These are phyloP conservation scores for Trichoderma aggressivum DNA, from an alignment of 2,329 filamentous ascomycete species.

Conservation along the genomic window DNA sequence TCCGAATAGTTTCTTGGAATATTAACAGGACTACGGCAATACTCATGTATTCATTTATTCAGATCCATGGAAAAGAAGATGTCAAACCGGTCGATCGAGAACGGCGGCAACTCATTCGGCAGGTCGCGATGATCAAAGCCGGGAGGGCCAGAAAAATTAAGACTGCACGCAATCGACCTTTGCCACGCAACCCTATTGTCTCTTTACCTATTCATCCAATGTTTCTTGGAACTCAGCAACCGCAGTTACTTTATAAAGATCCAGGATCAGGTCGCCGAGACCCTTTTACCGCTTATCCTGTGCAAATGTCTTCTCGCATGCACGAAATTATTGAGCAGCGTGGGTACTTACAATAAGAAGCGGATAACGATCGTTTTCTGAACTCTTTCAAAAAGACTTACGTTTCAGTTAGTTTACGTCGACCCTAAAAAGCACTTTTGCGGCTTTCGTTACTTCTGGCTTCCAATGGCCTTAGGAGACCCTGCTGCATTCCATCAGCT, in stretches of 20 bases:
- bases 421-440: neutral
- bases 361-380: neutral
- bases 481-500: neutral
- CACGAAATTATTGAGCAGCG: neutral
- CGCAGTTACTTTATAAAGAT: neutral
- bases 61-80: neutral
- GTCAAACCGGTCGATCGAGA: neutral
- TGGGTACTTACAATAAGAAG: neutral
- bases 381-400: neutral
- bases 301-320: neutral
- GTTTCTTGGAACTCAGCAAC: neutral
- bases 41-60: neutral
- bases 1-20: neutral
- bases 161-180: neutral
- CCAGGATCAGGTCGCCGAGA: neutral
- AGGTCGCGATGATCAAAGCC: neutral
- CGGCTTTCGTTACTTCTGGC: neutral
- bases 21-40: neutral
- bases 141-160: neutral
- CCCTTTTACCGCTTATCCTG: neutral
- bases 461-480: neutral
- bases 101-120: neutral
- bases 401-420: neutral
- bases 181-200: neutral
- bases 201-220: neutral